These are phyloP conservation scores for Picea abies DNA, from an alignment of 83 land plant genomes.

Conservation along the genomic window DNA sequence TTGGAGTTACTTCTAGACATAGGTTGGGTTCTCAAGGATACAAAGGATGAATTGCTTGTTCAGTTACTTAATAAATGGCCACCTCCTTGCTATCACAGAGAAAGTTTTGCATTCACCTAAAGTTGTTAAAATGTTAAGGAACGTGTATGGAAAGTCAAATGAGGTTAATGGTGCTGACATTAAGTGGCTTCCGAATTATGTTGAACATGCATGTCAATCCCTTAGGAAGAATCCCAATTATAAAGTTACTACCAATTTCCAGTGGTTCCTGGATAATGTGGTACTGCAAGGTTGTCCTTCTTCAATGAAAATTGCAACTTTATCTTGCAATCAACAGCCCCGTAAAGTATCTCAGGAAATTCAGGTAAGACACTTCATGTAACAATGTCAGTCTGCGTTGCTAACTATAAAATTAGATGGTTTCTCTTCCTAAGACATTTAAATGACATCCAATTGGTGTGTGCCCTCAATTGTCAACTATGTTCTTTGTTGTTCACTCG, in stretches of 20 bases:
- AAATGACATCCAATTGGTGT: too few species aligned
- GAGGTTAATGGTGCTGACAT: conserved; percentile 6
- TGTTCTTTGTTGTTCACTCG: too few species aligned
- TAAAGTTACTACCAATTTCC: background rate
- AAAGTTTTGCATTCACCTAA: conserved; percentile 19
- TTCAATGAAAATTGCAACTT: background rate
- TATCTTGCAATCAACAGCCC: background rate
- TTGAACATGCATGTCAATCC: conserved; percentile 17
- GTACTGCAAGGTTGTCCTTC: conserved; percentile 3
- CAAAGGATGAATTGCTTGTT: conserved; percentile 31
- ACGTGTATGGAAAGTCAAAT: background rate
- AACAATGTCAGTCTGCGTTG: too few species aligned
- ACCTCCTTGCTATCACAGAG: conserved; percentile 13
- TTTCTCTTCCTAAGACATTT: background rate
- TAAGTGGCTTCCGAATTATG: conserved; percentile 1
- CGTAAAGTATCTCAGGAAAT: background rate
- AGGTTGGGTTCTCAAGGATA: background rate
- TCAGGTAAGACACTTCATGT: background rate
- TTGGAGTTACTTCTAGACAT: too few species aligned
- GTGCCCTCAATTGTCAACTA: too few species aligned
- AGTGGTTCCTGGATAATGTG: conserved; percentile 7
- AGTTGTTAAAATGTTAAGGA: background rate
- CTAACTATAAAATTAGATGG: background rate
- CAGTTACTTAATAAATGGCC: conserved; percentile 7
- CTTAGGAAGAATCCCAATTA: background rate